These are phyloP conservation scores for Aspergillus fischeri DNA, from an alignment of 2,329 filamentous ascomycete genomes.

Conservation along the genomic window DNA sequence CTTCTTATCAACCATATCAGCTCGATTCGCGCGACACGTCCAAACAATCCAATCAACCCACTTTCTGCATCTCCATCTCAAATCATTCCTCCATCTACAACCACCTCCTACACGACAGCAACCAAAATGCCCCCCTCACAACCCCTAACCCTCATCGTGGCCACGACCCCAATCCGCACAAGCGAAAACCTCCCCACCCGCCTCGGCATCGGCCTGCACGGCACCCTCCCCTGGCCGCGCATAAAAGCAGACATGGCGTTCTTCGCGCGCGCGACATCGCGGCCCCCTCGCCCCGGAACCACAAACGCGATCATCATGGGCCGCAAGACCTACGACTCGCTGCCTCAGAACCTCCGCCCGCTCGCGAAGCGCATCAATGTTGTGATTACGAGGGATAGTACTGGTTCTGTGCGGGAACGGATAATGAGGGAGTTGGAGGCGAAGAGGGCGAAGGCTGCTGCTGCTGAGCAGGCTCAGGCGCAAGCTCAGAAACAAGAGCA, in stretches of 20 bases:
- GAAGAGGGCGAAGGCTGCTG: slow-evolving; percentile 18
- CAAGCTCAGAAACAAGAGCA: slow-evolving; percentile 6
- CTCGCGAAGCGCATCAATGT: slow-evolving; percentile 77
- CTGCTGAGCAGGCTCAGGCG: slow-evolving; percentile 1
- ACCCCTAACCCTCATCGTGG: slow-evolving; percentile 86
- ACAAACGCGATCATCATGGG: slow-evolving; percentile 90
- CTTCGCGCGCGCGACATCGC: slow-evolving; percentile 84
- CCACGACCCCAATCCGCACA: slow-evolving; percentile 64
- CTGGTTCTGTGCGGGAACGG: slow-evolving; percentile 24
- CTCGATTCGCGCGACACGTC: background rate
- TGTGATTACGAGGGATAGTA: slow-evolving; percentile 60
- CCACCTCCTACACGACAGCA: background rate
- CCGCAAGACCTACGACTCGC: slow-evolving; percentile 92
- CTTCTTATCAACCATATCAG: too few relatives aligned
- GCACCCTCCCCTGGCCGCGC: slow-evolving; percentile 81
- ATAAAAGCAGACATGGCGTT: slow-evolving; percentile 91
- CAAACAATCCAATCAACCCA: background rate
- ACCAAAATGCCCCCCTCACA: slow-evolving; percentile 21
- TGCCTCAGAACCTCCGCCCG: slow-evolving; percentile 74
- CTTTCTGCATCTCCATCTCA: too few relatives aligned
- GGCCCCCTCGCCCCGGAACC: slow-evolving; percentile 31
- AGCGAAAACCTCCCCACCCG: slow-evolving; percentile 71
- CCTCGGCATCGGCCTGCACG: slow-evolving; percentile 81
- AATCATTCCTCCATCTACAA: background rate
- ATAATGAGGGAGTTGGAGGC: slow-evolving; percentile 34